phyloP scores from a whole-genome alignment of 2,329 filamentous ascomycete species.

The Aspergillus fischeri region DNA sequence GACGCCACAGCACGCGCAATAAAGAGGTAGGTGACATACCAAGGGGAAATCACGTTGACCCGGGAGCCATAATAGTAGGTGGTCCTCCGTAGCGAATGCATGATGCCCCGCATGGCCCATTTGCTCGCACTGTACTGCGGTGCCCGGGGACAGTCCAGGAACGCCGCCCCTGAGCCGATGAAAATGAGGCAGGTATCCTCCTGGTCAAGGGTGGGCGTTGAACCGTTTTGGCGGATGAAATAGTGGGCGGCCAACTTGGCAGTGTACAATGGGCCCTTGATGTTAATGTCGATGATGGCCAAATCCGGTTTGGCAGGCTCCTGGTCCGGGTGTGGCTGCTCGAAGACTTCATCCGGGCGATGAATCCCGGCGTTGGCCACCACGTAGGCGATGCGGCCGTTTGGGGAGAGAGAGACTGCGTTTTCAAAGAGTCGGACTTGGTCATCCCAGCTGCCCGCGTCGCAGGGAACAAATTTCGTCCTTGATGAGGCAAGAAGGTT shows the following conservation, averaged over 20 bases:
- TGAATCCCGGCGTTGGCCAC: constrained; percentile 30
- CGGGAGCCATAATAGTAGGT: no score
- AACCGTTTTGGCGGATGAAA: constrained; percentile 31
- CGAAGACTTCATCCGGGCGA: constrained; percentile 26
- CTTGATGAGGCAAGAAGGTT: constrained; percentile 1
- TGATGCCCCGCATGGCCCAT: constrained; percentile 12
- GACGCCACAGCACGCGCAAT: no score
- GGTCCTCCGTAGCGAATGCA: no score
- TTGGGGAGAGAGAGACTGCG: constrained; percentile 21
- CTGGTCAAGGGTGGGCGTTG: constrained; percentile 9
- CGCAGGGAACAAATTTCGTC: constrained; percentile 27
- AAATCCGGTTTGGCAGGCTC: constrained; percentile 28
- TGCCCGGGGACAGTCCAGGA: constrained; percentile 28
- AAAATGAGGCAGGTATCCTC: constrained; percentile 4
- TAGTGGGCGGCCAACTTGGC: constrained; percentile 43
- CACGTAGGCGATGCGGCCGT: constrained; percentile 27
- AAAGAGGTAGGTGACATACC: no score
- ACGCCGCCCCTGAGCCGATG: constrained; percentile 33
- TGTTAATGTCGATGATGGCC: constrained; percentile 37
- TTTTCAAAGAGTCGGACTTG: constrained; percentile 26
- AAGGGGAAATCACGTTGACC: no score
- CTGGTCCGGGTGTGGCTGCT: constrained; percentile 15
- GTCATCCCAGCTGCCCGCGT: constrained; percentile 29
- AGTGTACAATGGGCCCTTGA: constrained; percentile 44
- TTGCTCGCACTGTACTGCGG: constrained; percentile 36